Evolutionary conservation across 495 filamentous ascomycete genomes (phyloP).

Genomic region (Immersiella caudata): DNA sequence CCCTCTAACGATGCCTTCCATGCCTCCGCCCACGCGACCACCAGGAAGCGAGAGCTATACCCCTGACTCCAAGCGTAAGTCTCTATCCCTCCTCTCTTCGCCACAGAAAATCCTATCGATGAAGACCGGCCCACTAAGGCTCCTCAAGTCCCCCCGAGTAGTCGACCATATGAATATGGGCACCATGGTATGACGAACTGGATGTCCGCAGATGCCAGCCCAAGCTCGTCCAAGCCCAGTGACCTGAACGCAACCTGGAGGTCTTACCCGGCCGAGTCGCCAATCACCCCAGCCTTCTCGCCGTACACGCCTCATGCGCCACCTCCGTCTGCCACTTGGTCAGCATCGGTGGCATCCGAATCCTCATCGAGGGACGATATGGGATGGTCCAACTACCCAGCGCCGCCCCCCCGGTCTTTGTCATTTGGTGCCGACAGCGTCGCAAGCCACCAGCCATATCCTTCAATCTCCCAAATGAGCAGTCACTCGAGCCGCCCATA

Average conservation of each 20-base stretch:
- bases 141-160: conserved; percentile 37
- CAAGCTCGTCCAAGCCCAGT: conserved; percentile 39
- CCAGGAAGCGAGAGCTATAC: conserved; percentile 43
- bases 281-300: conserved; percentile 45
- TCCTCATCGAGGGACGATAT: conserved; percentile 38
- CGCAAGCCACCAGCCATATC: conserved; percentile 36
- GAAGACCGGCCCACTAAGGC: conserved; percentile 35
- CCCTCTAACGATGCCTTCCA: conserved; percentile 53
- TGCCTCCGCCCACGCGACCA: conserved; percentile 51
- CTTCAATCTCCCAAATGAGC: conserved; percentile 37
- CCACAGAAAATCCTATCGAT: not conserved
- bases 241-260: conserved; percentile 44
- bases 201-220: conserved; percentile 45
- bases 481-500: conserved; percentile 35
- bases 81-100: conserved; percentile 2
- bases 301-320: conserved; percentile 46
- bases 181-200: conserved; percentile 47
- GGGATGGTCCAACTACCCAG: conserved; percentile 45
- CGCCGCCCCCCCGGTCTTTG: conserved; percentile 45
- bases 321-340: conserved; percentile 45
- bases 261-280: conserved; percentile 42
- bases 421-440: conserved; percentile 48
- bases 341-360: conserved; percentile 38
- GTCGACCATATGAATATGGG: conserved; percentile 43
- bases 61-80: conserved; percentile 47